Conservation (phyloP, 1,284 basidiomycete genomes). For the Cryptococcus sp. region DNA sequence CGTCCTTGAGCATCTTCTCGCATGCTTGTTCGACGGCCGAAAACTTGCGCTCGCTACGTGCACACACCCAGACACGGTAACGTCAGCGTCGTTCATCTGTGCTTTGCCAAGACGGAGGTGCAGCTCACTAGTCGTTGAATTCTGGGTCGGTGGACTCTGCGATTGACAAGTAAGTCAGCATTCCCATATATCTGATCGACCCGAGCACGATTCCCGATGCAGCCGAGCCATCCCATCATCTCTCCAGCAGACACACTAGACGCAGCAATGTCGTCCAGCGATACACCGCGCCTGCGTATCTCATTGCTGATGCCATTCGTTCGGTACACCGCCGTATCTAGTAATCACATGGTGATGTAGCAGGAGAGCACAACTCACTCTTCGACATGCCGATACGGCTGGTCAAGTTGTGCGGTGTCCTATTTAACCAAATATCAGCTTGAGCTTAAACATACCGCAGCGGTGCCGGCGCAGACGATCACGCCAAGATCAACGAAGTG, state of each 20-base stretch:
- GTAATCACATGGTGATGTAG: background rate
- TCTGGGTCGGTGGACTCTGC: constrained; percentile 82
- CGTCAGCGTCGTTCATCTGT: constrained; percentile 1
- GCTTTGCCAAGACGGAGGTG: background rate
- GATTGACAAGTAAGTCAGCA: background rate
- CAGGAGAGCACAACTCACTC: constrained; percentile 61
- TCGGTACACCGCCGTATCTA: background rate
- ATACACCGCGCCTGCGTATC: background rate
- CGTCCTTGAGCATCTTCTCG: constrained; percentile 90
- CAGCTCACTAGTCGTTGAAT: constrained; percentile 58
- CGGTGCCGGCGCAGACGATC: background rate
- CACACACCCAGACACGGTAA: background rate
- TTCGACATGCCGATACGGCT: constrained; percentile 84
- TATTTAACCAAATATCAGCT: constrained; percentile 12
- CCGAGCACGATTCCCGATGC: background rate
- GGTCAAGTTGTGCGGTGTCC: constrained; percentile 85
- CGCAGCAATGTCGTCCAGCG: background rate
- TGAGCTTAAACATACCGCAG: constrained; percentile 4
- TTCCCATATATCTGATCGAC: background rate
- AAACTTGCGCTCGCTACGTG: constrained; percentile 66
- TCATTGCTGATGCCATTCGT: background rate
- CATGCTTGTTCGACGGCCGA: constrained; percentile 73
- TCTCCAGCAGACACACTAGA: background rate
- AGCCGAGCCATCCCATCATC: background rate
- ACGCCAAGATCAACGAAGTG: background rate